These are phyloP conservation scores for Wallacemonas sp. DNA, from an alignment of 208 protist species.

Conservation along the genomic window DNA sequence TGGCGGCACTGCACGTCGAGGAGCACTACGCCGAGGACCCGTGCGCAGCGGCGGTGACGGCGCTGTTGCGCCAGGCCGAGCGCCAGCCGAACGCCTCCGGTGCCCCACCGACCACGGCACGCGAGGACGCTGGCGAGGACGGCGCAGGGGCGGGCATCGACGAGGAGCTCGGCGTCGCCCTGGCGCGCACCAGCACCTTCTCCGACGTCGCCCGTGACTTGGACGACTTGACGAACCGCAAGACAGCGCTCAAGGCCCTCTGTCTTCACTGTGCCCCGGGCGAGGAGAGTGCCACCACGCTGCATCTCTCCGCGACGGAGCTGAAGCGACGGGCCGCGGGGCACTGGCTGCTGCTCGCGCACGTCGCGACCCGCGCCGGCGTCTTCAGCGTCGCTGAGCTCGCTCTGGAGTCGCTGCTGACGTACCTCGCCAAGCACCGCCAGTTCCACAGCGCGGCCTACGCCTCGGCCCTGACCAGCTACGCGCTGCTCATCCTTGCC, in stretches of 20 bases:
- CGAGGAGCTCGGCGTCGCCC: constrained; percentile 45
- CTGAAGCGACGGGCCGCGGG: constrained; percentile 42
- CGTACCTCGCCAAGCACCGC: constrained; percentile 29
- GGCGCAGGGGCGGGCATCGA: constrained; percentile 22
- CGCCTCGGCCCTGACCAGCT: constrained; percentile 55
- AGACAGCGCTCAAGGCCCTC: constrained; percentile 45
- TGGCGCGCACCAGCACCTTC: constrained; percentile 26
- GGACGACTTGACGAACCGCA: constrained; percentile 19
- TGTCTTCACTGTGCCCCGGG: constrained; percentile 47
- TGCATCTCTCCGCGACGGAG: constrained; percentile 28
- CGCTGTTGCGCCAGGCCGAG: constrained; percentile 44
- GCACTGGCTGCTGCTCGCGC: constrained; percentile 65
- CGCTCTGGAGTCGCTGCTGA: constrained; percentile 47
- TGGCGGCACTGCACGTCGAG: constrained; percentile 37
- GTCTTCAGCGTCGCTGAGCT: constrained; percentile 49
- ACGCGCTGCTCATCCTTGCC: constrained; percentile 20
- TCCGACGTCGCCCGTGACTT: background rate
- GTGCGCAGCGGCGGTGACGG: constrained; percentile 17
- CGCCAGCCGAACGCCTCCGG: constrained; percentile 1
- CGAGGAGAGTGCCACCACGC: constrained; percentile 32
- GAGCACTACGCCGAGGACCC: constrained; percentile 46
- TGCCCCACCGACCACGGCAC: background rate
- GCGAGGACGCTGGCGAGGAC: background rate
- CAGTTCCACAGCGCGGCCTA: constrained; percentile 36
- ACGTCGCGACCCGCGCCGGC: constrained; percentile 44